Evolutionary conservation across 352 stramenopile genomes (phyloP).

Genomic region (Bremia lactucae): DNA sequence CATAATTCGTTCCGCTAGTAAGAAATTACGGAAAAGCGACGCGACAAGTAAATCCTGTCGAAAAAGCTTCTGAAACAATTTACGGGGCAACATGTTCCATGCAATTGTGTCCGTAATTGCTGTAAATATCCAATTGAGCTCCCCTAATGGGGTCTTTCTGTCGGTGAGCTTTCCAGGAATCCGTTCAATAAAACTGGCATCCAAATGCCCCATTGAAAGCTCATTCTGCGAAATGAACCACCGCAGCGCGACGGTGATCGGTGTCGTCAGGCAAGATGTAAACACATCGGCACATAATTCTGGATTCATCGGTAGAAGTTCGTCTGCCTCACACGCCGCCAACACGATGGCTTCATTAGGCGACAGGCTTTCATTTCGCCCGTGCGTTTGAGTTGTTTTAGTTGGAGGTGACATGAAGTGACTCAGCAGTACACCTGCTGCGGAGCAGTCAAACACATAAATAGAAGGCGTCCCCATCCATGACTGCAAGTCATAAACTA

Average conservation of each 20-base stretch:
- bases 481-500: conserved; percentile 91
- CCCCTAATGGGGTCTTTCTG: conserved; percentile 88
- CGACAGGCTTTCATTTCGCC: conserved; percentile 15
- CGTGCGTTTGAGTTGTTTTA: conserved; percentile 8
- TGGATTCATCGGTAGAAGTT: conserved; percentile 94
- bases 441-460: conserved; percentile 97
- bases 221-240: conserved; percentile 96
- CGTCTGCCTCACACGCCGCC: conserved; percentile 87
- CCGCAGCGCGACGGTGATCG: conserved; percentile 95
- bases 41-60: conserved; percentile 98
- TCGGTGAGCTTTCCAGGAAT: conserved; percentile 91
- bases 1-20: conserved; percentile 96
- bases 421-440: conserved; percentile 90
- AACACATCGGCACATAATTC: conserved; percentile 98
- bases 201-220: conserved; percentile 79
- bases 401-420: conserved; percentile 80
- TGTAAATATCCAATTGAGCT: conserved; percentile 99
- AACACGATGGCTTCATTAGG: conserved; percentile 93
- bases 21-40: conserved; percentile 97
- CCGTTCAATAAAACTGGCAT: conserved; percentile 79
- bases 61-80: conserved; percentile 98
- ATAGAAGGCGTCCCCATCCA: conserved; percentile 91
- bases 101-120: conserved; percentile 99
- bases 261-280: conserved; percentile 98
- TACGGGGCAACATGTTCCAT: conserved; percentile 95